Base-by-base conservation (phyloP, 1,284 basidiomycete species). In the Pseudozyma sp. region DNA sequence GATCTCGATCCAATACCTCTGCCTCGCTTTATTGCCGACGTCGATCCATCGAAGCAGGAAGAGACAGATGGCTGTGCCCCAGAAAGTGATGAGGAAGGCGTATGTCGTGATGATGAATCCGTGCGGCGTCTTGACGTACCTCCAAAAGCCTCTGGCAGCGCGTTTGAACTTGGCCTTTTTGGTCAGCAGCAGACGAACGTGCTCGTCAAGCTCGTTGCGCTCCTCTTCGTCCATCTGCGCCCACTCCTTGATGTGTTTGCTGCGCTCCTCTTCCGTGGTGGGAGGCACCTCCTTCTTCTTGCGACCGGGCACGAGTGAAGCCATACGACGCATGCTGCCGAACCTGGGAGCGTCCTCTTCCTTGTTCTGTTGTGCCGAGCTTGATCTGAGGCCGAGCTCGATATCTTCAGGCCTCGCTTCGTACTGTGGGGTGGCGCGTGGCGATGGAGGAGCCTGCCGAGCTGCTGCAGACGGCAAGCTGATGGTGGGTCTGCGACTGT, bases 111-210 rank as follows among this genome's bases (percentile, higher is more conserved):
- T 76, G 58, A 83, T 81, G 52, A 82, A 79, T 34, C 81, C 81
- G 48, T 79, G 79, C 14, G 79, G 78, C 24, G 81, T 83, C 52
- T 69, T 61, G 24, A 81, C 75, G 57, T 80, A 83, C 31, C 69
- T 53, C 55, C 71, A 71, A 54, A 83, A 83, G 7, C 81, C 81
- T 16, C 59, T 60, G 2, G 65, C 48, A 14, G 68, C 71, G 29
- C 81, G 77, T 40, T 73, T 75, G 57, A 80, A 70, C 61, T 89
- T 90, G 33, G 90, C 89, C 35, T 89, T 88, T 67, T 90, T 89
- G 29, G 87, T 87, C 14, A 96, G 87, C 3, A 94, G 88, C 72
- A 92, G 89, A 57, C 91, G 89, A 24, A 96, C 91, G 86, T 94
- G 93, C 39, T 88, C 86, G 82, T 94, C 92, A 24, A 94, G 86